phyloP scores from a whole-genome alignment of 768 basidiomycete species.

The Filobasidium wieringae region DNA sequence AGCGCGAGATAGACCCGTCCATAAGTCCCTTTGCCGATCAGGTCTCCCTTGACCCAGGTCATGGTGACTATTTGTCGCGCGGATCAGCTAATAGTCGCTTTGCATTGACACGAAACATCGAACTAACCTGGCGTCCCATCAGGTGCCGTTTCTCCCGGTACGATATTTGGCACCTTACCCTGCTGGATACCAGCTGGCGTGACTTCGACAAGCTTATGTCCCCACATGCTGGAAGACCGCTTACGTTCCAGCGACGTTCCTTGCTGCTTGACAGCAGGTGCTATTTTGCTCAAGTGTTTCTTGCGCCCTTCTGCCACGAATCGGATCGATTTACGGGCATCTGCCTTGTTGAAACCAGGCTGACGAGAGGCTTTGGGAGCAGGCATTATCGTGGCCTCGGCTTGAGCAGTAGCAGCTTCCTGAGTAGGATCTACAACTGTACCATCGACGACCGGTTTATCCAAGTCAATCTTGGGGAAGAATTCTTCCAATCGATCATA shows the following conservation, averaged over 20 bases:
- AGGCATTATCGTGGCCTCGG: not conserved
- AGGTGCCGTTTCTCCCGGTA: conserved; percentile 20
- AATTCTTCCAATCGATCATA: conserved; percentile 85
- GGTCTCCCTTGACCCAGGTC: conserved; percentile 96
- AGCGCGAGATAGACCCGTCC: conserved; percentile 91
- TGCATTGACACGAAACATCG: not conserved
- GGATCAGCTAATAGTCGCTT: not conserved
- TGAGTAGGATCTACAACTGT: not conserved
- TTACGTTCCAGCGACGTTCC: conserved; percentile 53
- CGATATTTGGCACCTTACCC: conserved; percentile 17
- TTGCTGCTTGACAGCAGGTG: conserved; percentile 13
- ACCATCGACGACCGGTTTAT: conserved; percentile 67
- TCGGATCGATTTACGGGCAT: conserved; percentile 64
- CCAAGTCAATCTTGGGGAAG: conserved; percentile 92
- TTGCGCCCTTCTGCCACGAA: conserved; percentile 82
- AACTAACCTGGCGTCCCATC: conserved; percentile 25
- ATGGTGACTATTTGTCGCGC: conserved; percentile 59
- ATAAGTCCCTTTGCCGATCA: conserved; percentile 94
- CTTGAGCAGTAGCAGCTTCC: not conserved
- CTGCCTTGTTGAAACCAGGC: conserved; percentile 29
- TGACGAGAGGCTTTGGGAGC: not conserved
- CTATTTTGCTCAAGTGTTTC: conserved; percentile 36
- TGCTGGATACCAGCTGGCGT: conserved; percentile 54
- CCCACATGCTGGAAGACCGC: conserved; percentile 92
- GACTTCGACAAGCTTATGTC: conserved; percentile 82